phyloP scores from a whole-genome alignment of 2,329 filamentous ascomycete genomes.

The Phialemonium atrogriseum region DNA sequence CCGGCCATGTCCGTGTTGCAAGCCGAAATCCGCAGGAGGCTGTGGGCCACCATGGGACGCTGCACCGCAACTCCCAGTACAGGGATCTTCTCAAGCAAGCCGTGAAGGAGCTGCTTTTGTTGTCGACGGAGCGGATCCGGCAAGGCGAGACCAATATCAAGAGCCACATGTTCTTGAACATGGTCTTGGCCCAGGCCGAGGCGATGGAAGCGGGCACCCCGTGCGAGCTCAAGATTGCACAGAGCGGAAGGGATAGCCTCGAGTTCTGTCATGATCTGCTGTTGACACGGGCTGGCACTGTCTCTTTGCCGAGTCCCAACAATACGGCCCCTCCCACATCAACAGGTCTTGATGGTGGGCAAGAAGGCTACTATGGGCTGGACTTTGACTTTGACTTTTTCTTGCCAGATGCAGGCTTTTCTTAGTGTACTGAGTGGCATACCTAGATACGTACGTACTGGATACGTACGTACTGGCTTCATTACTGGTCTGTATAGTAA shows the following conservation, averaged over 20 bases:
- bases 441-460: too few relatives aligned
- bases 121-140: slow-evolving; percentile 23
- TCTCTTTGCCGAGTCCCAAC: slow-evolving; percentile 7
- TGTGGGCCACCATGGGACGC: slow-evolving; percentile 19
- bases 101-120: slow-evolving; percentile 17
- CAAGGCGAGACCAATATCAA: slow-evolving; percentile 37
- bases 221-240: slow-evolving; percentile 18
- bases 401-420: slow-evolving; percentile 12
- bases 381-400: slow-evolving; percentile 19
- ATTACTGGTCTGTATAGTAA: too few relatives aligned
- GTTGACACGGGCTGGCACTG: slow-evolving; percentile 9
- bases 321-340: slow-evolving; percentile 13
- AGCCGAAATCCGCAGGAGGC: slow-evolving; percentile 27
- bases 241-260: slow-evolving; percentile 24
- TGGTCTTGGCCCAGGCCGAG: slow-evolving; percentile 30
- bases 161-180: slow-evolving; percentile 28
- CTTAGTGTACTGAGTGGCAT: too few relatives aligned
- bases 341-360: slow-evolving; percentile 9
- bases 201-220: slow-evolving; percentile 19
- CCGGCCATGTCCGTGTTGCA: slow-evolving; percentile 24
- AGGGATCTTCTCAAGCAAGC: slow-evolving; percentile 22
- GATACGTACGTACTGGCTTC: too few relatives aligned
- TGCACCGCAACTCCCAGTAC: slow-evolving; percentile 17
- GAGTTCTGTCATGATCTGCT: slow-evolving; percentile 21
- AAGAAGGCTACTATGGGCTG: slow-evolving; percentile 13